Evolutionary conservation across 1,284 basidiomycete species (phyloP).

Genomic region (Pseudozyma flocculosa): DNA sequence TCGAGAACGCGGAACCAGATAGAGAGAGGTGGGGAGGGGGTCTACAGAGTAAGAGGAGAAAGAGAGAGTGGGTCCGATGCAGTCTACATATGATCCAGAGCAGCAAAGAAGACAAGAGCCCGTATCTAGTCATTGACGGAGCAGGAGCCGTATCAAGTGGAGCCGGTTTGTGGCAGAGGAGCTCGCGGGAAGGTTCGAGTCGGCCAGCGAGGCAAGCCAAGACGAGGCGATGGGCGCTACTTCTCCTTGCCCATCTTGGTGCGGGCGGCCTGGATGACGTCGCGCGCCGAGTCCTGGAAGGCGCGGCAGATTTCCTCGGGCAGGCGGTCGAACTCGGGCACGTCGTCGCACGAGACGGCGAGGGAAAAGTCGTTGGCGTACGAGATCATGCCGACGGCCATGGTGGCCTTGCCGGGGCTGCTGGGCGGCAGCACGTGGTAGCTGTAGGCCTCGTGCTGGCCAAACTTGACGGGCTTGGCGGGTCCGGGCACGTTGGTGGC

Average conservation of each 20-base stretch:
- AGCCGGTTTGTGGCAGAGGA: no score
- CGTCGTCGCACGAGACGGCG: conserved; percentile 56
- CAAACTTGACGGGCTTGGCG: conserved; percentile 51
- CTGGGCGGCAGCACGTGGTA: conserved; percentile 56
- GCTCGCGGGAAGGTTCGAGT: no score
- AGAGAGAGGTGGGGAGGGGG: no score
- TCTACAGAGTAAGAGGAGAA: no score
- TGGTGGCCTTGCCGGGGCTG: conserved; percentile 53
- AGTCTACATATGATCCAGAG: no score
- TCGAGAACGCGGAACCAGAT: no score
- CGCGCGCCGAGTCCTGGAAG: conserved; percentile 47
- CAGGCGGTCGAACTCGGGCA: conserved; percentile 45
- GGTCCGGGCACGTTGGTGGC: conserved; percentile 56
- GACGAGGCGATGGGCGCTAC: neutral
- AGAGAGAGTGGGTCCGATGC: no score
- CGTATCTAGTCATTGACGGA: no score
- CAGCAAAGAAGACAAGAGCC: no score
- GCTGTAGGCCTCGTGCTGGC: conserved; percentile 51
- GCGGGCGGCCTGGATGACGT: conserved; percentile 49
- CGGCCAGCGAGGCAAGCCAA: neutral
- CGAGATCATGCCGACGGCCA: conserved; percentile 57
- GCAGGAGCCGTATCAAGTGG: no score
- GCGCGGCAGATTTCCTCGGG: conserved; percentile 49
- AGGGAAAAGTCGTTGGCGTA: conserved; percentile 54
- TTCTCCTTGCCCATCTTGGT: conserved; percentile 14